Evolutionary conservation across 2,329 filamentous ascomycete genomes (phyloP).

Genomic region (Fusarium guadeloupense): DNA sequence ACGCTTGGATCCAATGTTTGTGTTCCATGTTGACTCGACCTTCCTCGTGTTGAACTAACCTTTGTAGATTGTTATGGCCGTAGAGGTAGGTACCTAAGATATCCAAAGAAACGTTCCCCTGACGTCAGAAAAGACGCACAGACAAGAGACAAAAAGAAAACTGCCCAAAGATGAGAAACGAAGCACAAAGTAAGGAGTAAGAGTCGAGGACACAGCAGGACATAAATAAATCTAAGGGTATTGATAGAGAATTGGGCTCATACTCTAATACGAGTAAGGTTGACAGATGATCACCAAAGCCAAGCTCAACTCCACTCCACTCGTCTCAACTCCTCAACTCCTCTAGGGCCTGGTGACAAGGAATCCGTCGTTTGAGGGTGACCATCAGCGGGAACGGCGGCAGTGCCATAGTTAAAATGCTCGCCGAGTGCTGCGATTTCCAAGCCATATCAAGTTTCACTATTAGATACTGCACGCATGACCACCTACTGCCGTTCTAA

Average conservation of each 20-base stretch:
- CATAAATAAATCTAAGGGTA: constrained; percentile 12
- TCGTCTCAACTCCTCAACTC: no score
- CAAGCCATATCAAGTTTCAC: constrained; percentile 19
- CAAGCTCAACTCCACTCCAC: constrained; percentile 11
- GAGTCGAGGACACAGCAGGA: not conserved
- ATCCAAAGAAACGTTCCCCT: no score
- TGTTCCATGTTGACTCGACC: no score
- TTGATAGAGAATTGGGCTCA: not conserved
- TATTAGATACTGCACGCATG: constrained; percentile 24
- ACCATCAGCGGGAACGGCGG: constrained; percentile 19
- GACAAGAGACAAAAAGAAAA: not conserved
- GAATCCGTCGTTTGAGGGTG: not conserved
- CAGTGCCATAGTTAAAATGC: constrained; percentile 1
- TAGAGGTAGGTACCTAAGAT: not conserved
- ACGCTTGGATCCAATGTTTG: not conserved
- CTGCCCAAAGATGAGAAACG: not conserved
- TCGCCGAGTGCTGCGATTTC: not conserved
- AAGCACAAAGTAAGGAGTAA: not conserved
- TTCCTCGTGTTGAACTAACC: not conserved
- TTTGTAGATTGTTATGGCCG: not conserved
- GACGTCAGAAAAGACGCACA: not conserved
- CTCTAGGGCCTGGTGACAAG: constrained; percentile 15
- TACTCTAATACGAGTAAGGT: constrained; percentile 21
- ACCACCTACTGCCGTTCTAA: constrained; percentile 16
- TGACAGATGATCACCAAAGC: constrained; percentile 19